Evolutionary conservation across 2,329 filamentous ascomycete genomes (phyloP), one percentile per base, ranked within the genome.

Genomic region (Helotiales sp.): DNA sequence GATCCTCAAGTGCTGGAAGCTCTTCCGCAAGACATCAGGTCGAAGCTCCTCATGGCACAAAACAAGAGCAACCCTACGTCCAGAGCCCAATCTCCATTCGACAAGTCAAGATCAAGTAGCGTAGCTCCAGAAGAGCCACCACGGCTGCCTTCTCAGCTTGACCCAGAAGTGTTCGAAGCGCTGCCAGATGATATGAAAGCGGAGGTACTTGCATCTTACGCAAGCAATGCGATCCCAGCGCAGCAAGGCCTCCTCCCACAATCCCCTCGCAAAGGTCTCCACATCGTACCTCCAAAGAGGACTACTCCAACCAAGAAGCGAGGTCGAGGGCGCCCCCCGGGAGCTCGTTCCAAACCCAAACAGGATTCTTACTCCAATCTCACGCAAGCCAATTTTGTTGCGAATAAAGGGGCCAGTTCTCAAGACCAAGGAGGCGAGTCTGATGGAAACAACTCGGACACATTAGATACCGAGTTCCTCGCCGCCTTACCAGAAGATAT

Each of bases 161-260:
- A 99, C 75, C 89, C 89, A 0, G 93, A 95, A 49, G 91, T 93
- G 1, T 90, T 98, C 69, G 87, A 90, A 49, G 92, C 92, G 0
- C 82, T 99, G 0, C 96, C 96, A 0, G 89, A 91, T 43, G 93
- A 97, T 69, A 88, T 99, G 76, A 92, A 94, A 69, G 87, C 89
- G 1, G 96, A 98, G 78, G 83, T 98, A 0, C 79, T 97, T 8
- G 89, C 87, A 2, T 89, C 91, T 37, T 97, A 97, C 75, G 66
- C 75, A 65, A 15, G 75, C 72, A 37, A 70, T 13, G 37, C 22
- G 62, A 59, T 50, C 32, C 72, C 70, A 78, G 67, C 71, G 78
- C 77, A 60, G 74, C 71, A 79, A 78, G 63, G 76, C 72, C 63
- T 77, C 72, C 45, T 73, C 73, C 64, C 78, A 24, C 77, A 79